Evolutionary conservation across 306 rosid species (phyloP).

Genomic region (Inga leiocalycina): DNA sequence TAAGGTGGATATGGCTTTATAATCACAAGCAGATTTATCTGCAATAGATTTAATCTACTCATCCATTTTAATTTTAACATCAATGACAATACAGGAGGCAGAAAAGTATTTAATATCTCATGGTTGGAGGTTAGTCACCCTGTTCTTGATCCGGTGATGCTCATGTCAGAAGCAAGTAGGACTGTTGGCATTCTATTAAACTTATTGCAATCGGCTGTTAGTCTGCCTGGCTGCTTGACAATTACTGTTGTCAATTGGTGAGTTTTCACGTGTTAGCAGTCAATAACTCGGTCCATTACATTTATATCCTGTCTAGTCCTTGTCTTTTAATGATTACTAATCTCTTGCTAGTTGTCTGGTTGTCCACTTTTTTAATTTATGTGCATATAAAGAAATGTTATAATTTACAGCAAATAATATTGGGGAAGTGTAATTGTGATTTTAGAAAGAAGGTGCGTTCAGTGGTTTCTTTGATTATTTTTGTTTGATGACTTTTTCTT

Average conservation of each 20-base stretch:
- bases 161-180: conserved; percentile 83
- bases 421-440: background rate
- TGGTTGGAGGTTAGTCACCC: conserved; percentile 85
- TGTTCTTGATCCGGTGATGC: conserved; percentile 70
- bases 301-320: conserved; percentile 15
- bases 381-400: conserved; percentile 12
- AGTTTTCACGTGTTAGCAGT: conserved; percentile 43
- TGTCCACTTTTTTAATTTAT: conserved; percentile 1
- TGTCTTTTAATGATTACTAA: conserved; percentile 15
- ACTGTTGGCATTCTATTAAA: conserved; percentile 75
- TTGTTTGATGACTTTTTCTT: conserved; percentile 4
- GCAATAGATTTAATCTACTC: conserved; percentile 25
- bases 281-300: conserved; percentile 21
- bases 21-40: conserved; percentile 4
- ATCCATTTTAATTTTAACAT: conserved; percentile 35
- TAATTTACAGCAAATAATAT: background rate
- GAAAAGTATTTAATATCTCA: conserved; percentile 70
- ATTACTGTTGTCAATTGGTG: conserved; percentile 87
- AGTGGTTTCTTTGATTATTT: background rate
- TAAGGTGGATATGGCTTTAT: background rate
- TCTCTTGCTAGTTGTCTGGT: background rate
- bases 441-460: background rate
- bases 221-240: conserved; percentile 77
- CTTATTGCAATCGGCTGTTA: conserved; percentile 68
- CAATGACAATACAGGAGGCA: conserved; percentile 47